phyloP scores from a whole-genome alignment of 1,284 basidiomycete species.

The Xerocomus nothofagi region DNA sequence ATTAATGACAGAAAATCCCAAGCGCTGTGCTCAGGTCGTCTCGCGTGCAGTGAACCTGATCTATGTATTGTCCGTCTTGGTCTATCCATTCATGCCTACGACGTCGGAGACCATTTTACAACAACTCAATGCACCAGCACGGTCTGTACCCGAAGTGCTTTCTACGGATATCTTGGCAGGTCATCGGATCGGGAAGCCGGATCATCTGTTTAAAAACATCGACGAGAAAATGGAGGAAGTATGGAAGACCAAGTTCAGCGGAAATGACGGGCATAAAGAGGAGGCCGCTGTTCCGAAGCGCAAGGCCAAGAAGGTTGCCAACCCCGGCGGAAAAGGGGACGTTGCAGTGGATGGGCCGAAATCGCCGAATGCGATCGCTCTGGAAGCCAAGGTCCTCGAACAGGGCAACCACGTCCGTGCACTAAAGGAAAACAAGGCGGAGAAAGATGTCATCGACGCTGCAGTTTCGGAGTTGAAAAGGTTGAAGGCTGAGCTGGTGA shows the following conservation, averaged over 20 bases:
- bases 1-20: conserved; percentile 78
- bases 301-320: conserved; percentile 47
- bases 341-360: conserved; percentile 45
- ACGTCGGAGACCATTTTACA: conserved; percentile 80
- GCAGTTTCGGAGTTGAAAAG: conserved; percentile 51
- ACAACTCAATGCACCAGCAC: conserved; percentile 90
- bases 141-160: conserved; percentile 68
- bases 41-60: conserved; percentile 92
- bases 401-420: conserved; percentile 73
- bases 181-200: conserved; percentile 84
- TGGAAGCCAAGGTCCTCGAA: conserved; percentile 70
- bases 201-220: conserved; percentile 92
- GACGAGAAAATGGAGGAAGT: conserved; percentile 87
- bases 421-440: conserved; percentile 67
- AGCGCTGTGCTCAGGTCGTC: conserved; percentile 88
- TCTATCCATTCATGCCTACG: conserved; percentile 97
- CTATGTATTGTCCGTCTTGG: conserved; percentile 82
- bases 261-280: conserved; percentile 45
- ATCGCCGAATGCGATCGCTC: conserved; percentile 59
- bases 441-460: conserved; percentile 66
- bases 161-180: conserved; percentile 85
- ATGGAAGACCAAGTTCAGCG: conserved; percentile 84
- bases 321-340: conserved; percentile 23
- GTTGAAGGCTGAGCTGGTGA: conserved; percentile 48
- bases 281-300: conserved; percentile 51